Evolutionary conservation across 306 rosid species (phyloP).

Genomic region (Inga leiocalycina): DNA sequence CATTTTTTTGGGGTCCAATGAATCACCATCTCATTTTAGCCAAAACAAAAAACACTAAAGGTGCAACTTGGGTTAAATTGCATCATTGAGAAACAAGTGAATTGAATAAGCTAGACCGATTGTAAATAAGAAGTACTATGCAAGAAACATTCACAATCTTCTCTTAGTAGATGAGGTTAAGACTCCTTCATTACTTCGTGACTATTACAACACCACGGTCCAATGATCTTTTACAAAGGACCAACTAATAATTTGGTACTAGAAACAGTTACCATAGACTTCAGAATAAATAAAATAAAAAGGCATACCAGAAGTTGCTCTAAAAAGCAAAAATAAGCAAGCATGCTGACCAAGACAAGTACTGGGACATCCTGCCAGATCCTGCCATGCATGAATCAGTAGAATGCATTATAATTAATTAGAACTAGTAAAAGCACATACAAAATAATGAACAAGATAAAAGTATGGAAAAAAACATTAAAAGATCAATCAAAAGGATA

Average conservation of each 20-base stretch:
- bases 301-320: constrained; percentile 88
- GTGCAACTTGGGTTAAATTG: too few species aligned
- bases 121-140: too few species aligned
- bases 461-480: background rate
- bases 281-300: constrained; percentile 18
- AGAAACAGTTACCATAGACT: constrained; percentile 19
- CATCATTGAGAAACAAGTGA: too few species aligned
- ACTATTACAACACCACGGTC: constrained; percentile 3
- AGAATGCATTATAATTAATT: constrained; percentile 22
- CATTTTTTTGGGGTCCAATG: too few species aligned
- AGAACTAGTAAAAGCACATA: background rate
- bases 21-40: too few species aligned
- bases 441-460: background rate
- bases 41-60: too few species aligned
- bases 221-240: background rate
- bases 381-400: constrained; percentile 53
- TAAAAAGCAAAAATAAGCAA: constrained; percentile 89
- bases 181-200: background rate
- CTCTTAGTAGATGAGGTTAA: constrained; percentile 8
- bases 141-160: background rate
- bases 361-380: constrained; percentile 78
- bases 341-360: constrained; percentile 88
- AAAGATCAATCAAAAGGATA: background rate
- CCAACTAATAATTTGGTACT: constrained; percentile 20
- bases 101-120: too few species aligned